phyloP scores from a whole-genome alignment of 208 protist species.

The Leishmania major region DNA sequence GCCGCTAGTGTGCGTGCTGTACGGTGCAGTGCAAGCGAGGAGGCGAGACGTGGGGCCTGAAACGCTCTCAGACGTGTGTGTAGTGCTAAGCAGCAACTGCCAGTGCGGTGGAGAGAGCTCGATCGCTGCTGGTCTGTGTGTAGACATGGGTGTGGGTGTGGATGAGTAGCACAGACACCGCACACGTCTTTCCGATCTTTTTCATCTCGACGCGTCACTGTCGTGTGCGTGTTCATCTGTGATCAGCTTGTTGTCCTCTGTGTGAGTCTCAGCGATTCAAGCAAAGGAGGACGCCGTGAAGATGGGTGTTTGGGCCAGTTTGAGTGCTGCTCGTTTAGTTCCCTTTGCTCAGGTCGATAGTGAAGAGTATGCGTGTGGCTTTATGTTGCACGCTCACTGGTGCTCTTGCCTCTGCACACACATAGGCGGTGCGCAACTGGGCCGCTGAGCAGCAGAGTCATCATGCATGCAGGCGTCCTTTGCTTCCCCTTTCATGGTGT shows the following conservation, averaged over 20 bases:
- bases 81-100: not conserved
- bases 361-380: slow-evolving; percentile 13
- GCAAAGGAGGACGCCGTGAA: not conserved
- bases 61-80: not conserved
- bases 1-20: not conserved
- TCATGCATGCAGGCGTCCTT: not conserved
- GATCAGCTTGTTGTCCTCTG: slow-evolving; percentile 8
- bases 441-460: not conserved
- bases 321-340: not conserved
- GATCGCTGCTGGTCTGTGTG: not conserved
- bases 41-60: not conserved
- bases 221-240: not conserved
- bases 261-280: not conserved
- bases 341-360: slow-evolving; percentile 5
- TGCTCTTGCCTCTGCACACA: not conserved
- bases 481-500: not conserved
- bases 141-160: not conserved
- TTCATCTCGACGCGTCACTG: not conserved
- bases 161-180: not conserved
- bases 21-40: not conserved
- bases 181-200: not conserved
- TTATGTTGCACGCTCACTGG: not conserved
- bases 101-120: not conserved
- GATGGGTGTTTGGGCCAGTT: not conserved
- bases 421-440: slow-evolving; percentile 1